A percentile compares a stretch with the other conserved stretches of the same genome.
phyloP scores from a whole-genome alignment of 768 basidiomycete species.

The Hygrophorus pudorinus region DNA sequence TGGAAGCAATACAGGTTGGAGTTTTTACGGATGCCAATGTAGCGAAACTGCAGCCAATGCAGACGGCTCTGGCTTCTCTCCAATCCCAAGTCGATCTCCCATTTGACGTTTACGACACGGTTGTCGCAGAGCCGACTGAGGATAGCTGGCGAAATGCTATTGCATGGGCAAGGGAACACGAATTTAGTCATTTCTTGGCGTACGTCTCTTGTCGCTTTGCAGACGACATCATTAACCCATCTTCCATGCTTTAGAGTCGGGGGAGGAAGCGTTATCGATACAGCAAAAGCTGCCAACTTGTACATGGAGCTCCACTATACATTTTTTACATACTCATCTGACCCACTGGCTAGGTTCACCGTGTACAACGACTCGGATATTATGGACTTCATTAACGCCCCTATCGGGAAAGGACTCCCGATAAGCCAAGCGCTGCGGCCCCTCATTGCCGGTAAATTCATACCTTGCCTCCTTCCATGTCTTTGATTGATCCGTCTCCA shows the following conservation, averaged over 20 bases:
- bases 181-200: constrained; percentile 93
- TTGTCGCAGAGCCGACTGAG: constrained; percentile 88
- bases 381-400: constrained; percentile 96
- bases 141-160: constrained; percentile 85
- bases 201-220: constrained; percentile 24
- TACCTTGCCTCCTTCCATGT: background rate
- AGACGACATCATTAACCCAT: constrained; percentile 2
- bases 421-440: constrained; percentile 68
- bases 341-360: constrained; percentile 46
- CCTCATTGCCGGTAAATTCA: constrained; percentile 49
- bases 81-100: constrained; percentile 65
- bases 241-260: constrained; percentile 48
- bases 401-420: constrained; percentile 85
- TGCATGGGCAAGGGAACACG: constrained; percentile 72
- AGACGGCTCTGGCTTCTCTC: constrained; percentile 73
- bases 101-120: constrained; percentile 74
- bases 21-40: constrained; percentile 91
- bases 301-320: constrained; percentile 20
- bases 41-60: constrained; percentile 72
- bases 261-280: constrained; percentile 94
- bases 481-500: background rate
- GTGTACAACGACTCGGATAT: constrained; percentile 89
- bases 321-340: background rate
- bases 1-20: constrained; percentile 52
- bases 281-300: constrained; percentile 92